Evolutionary conservation across 805 yeast genomes (phyloP).

Genomic region (Sugiyamaella marilandica): DNA sequence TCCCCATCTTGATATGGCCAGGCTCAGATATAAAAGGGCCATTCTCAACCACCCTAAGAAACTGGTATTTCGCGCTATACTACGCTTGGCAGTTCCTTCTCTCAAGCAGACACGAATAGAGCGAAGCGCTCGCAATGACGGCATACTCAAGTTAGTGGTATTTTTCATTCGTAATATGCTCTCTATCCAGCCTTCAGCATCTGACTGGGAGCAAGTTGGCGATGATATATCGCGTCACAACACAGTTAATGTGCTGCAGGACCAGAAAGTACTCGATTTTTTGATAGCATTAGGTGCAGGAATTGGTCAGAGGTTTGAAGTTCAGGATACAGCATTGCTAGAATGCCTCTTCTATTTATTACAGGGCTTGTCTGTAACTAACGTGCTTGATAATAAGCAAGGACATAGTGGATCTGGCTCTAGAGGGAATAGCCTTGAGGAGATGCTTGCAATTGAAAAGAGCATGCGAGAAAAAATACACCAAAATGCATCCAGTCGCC

Average conservation of each 20-base stretch:
- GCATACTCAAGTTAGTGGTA: slow-evolving; percentile 64
- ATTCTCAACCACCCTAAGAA: slow-evolving; percentile 58
- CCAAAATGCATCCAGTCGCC: slow-evolving; percentile 61
- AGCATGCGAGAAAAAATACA: slow-evolving; percentile 45
- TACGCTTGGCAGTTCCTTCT: slow-evolving; percentile 63
- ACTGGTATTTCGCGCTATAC: slow-evolving; percentile 58
- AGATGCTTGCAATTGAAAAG: slow-evolving; percentile 57
- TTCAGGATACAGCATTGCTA: slow-evolving; percentile 57
- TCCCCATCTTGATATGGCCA: slow-evolving; percentile 60
- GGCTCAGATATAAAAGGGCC: slow-evolving; percentile 64
- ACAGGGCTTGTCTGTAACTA: slow-evolving; percentile 48
- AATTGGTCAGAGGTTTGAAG: slow-evolving; percentile 57
- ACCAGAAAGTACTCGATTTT: slow-evolving; percentile 68
- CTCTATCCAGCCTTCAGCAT: slow-evolving; percentile 61
- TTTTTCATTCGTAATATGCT: slow-evolving; percentile 74
- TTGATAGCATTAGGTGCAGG: slow-evolving; percentile 66
- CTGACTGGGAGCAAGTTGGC: slow-evolving; percentile 48
- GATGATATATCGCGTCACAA: slow-evolving; percentile 67
- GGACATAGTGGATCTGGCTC: background rate
- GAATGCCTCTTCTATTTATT: slow-evolving; percentile 66
- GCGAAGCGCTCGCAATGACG: slow-evolving; percentile 66
- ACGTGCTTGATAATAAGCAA: slow-evolving; percentile 10
- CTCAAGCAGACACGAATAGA: slow-evolving; percentile 31
- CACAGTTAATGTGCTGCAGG: slow-evolving; percentile 54
- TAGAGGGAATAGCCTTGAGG: slow-evolving; percentile 28